Evolutionary conservation across 164 flowering plant species (phyloP).

Genomic region (Dillenia suffruticosa): DNA sequence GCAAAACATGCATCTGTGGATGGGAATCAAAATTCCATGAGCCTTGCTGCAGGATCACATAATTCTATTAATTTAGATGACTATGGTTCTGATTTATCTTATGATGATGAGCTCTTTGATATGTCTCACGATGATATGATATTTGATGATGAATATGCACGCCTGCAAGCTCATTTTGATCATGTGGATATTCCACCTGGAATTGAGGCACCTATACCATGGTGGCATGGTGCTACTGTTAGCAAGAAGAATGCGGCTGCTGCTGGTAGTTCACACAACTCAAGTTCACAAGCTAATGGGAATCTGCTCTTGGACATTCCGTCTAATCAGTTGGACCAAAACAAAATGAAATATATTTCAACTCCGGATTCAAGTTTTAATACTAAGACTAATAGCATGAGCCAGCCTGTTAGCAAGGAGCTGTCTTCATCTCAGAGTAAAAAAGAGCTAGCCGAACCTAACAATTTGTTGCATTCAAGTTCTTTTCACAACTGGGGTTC

Average conservation of each 20-base stretch:
- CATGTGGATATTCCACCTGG: slow-evolving; percentile 44
- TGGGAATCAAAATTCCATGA: slow-evolving; percentile 10
- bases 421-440: no score
- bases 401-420: no score
- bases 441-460: neutral
- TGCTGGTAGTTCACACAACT: no score
- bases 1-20: slow-evolving; percentile 10
- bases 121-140: slow-evolving; percentile 18
- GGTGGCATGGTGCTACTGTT: slow-evolving; percentile 15
- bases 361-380: no score
- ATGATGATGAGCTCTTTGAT: slow-evolving; percentile 18
- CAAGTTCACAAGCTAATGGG: no score
- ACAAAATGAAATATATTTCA: no score
- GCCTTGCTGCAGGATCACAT: slow-evolving; percentile 7
- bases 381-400: no score
- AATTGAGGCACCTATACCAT: slow-evolving; percentile 42
- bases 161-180: slow-evolving; percentile 39
- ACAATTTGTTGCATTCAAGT: slow-evolving; percentile 2
- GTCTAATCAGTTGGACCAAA: no score
- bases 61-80: slow-evolving; percentile 13
- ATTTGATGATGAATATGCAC: slow-evolving; percentile 26
- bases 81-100: slow-evolving; percentile 9
- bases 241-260: slow-evolving; percentile 8
- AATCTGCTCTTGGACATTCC: no score
- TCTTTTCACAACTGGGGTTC: slow-evolving; percentile 1